Base-by-base conservation (phyloP, 2,329 filamentous ascomycete genomes). In the Aquanectria penicillioides region DNA sequence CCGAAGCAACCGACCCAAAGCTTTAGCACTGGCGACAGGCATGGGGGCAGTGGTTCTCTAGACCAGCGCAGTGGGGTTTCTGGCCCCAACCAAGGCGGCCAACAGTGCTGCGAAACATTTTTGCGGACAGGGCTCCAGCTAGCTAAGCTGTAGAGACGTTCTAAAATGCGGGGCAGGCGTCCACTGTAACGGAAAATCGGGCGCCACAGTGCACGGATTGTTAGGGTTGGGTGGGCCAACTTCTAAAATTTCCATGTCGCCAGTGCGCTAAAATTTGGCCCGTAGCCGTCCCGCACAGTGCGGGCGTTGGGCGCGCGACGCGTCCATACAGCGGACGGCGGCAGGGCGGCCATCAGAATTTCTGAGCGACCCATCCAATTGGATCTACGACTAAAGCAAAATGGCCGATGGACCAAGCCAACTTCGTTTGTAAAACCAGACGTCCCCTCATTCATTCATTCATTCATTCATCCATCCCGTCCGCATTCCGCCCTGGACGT, bases 391-490 rank as follows among this genome's bases (percentile, higher is more conserved):
- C 43, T 51, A 44, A 26, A 25, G 22, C 50, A 28, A 53, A 52
- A 23, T 46, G 28, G 46, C 37, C 17, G 40, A 57, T 51, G 20
- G 31, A 0, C 52, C 46, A 17, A 34, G 1, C 54, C 44, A 41
- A 47, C 55, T 36, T 57, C 47, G 38, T 37, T 28, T 25, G 18
- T 38, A 50, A 41, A 63, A 60, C 61, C 64, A n/a, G n/a, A n/a
- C n/a, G n/a, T 66, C 64, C 64, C 62, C 62, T 67, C 62, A 63
- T 40, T 37, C 34, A 49, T 38, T 38, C 20, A 34, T 38, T 36
- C 40, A 38, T 44, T n/a, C n/a, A n/a, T n/a, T n/a, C n/a, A n/a
- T 46, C 36, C 11, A 37, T 46, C 37, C 41, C 46, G 47, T 20
- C 55, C 29, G 47, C 57, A 48, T 58, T 58, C 58, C 51, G 26